phyloP scores from a whole-genome alignment of 2,329 filamentous ascomycete species.

The Phyllosticta citrichinensis region DNA sequence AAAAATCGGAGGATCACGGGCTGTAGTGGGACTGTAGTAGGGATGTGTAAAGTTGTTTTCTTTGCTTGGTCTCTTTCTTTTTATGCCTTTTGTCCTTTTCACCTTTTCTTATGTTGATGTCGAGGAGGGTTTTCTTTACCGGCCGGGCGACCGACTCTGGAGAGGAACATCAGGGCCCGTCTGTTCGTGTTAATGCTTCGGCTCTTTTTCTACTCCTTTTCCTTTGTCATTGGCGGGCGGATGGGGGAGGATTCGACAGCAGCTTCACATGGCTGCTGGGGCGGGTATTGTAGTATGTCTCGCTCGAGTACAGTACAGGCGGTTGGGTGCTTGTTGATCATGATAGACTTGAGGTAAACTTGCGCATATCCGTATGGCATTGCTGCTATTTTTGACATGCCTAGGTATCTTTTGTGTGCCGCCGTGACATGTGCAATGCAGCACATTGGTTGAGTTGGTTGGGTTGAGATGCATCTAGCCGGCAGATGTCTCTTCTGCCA shows the following conservation, averaged over 20 bases:
- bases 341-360: background rate
- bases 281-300: background rate
- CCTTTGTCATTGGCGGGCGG: background rate
- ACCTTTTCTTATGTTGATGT: background rate
- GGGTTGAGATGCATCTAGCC: too few species aligned
- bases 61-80: background rate
- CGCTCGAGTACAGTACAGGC: background rate
- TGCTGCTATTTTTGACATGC: background rate
- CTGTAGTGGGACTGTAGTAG: background rate
- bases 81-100: background rate
- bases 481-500: too few species aligned
- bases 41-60: background rate
- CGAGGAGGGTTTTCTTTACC: background rate
- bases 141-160: background rate
- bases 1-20: background rate
- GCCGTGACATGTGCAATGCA: background rate
- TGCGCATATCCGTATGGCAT: background rate
- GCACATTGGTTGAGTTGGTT: too few species aligned
- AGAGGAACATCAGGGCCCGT: background rate
- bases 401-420: too few species aligned
- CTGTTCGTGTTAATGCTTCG: background rate
- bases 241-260: background rate
- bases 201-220: background rate
- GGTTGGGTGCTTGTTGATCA: background rate
- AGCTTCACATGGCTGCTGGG: background rate